Base-by-base conservation (phyloP, 768 basidiomycete species). In the Nevesoporus exiguus region DNA sequence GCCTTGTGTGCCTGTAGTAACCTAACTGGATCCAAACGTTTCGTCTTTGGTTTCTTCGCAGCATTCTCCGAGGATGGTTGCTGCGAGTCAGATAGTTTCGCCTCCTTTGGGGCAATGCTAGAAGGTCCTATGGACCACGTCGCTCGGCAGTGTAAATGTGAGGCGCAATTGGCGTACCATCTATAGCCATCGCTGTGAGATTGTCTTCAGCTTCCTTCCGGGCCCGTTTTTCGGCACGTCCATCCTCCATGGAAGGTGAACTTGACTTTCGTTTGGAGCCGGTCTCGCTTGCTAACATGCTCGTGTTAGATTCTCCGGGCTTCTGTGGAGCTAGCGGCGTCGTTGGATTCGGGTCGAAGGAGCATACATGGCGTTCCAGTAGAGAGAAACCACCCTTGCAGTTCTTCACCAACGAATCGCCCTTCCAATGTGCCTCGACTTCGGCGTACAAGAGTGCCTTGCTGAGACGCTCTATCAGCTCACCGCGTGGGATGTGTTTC, bases 371-470 rank as follows among this genome's bases (percentile, higher is more conserved):
- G 3, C 73, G 79, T 54, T 88, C 84, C 27, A 93, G 75, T n/a
- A 93, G 73, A 17, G 86, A 85, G 73, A 93, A 92, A 11, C 77
- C 68, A 31, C 78, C 74, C 64, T 81, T 84, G 78, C 91, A 93
- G 61, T 80, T 83, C 42, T 73, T 76, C 7, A 81, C 78, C 54
- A 86, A 71, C 33, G 76, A 73, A 64, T 83, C 82, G 9, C 77
- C 78, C 56, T 82, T 80, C 85, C 88, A 93, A 62, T 93, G 91
- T 7, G 85, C 79, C 74, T 93, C 91, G 49, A 88, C 88, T 72
- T 93, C 91, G 19, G 79, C 75, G 60, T 90, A 93, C 10, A 93
- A 79, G 17, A 93, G 73, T 4, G 91, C 83, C 71, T 90, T 93
- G 66, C 80, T 79, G 31, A 93, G 80, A 22, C 92, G 81, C 52